phyloP scores from a whole-genome alignment of 768 basidiomycete species.

The Suillus clintonianus region DNA sequence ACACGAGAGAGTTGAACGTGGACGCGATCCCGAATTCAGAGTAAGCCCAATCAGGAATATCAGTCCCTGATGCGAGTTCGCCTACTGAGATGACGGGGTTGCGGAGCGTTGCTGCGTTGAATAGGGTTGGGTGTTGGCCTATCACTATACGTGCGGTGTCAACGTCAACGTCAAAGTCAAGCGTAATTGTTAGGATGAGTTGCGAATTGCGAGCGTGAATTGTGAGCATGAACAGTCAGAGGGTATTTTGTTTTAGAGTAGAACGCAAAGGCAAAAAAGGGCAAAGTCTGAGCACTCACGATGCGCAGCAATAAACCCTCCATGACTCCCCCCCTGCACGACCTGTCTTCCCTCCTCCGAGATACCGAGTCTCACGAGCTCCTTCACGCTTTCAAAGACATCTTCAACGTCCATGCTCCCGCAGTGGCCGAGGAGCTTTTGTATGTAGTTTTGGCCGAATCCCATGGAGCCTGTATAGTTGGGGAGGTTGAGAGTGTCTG shows the following conservation, averaged over 20 bases:
- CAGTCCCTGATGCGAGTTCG: conserved; percentile 49
- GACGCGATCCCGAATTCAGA: conserved; percentile 42
- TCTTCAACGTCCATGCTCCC: conserved; percentile 69
- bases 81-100: conserved; percentile 72
- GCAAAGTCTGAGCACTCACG: conserved; percentile 35
- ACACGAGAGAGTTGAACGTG: conserved; percentile 2
- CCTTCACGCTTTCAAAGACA: conserved; percentile 53
- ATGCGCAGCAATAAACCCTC: conserved; percentile 64
- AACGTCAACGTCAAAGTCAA: no score
- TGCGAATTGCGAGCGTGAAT: no score
- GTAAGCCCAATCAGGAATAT: conserved; percentile 71
- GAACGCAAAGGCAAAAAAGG: conserved; percentile 4
- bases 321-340: conserved; percentile 68
- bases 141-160: conserved; percentile 44
- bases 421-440: conserved; percentile 55
- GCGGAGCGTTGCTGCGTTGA: conserved; percentile 60
- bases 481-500: conserved; percentile 60
- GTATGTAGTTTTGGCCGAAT: conserved; percentile 60
- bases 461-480: conserved; percentile 74
- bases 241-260: background rate
- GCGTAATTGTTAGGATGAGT: no score
- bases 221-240: no score
- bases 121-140: conserved; percentile 61
- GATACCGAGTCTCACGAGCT: conserved; percentile 52
- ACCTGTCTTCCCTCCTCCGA: conserved; percentile 54